Percentiles rank a stretch among this genome's conserved stretches.
phyloP scores from a whole-genome alignment of 179 eudicot species.

The Carnegiea gigantea region DNA sequence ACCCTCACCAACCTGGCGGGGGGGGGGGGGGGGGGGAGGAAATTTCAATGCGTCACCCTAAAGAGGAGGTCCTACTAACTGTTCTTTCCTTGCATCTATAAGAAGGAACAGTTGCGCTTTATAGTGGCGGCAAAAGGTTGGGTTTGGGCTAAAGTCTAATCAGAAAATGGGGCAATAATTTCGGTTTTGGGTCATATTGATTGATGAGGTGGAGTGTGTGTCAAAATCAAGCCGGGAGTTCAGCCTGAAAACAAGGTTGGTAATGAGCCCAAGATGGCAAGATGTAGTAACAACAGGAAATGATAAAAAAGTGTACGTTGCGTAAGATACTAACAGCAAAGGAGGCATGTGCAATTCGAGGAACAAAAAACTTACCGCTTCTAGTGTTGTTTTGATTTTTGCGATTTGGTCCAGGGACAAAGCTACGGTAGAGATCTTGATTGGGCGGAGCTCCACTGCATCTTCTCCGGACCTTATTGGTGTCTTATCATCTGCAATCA shows the following conservation, averaged over 20 bases:
- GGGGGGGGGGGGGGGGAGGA: no score
- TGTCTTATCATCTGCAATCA: constrained; percentile 52
- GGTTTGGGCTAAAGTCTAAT: neutral
- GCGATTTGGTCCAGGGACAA: constrained; percentile 58
- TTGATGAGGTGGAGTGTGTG: neutral
- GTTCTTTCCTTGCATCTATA: neutral
- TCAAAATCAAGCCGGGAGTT: neutral
- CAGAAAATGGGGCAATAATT: neutral
- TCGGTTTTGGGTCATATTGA: neutral
- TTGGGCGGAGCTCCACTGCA: constrained; percentile 61
- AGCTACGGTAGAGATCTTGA: constrained; percentile 45
- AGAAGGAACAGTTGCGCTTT: neutral
- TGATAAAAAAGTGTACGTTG: neutral
- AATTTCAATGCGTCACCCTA: neutral
- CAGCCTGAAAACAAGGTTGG: neutral
- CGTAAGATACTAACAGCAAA: neutral
- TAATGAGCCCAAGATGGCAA: neutral
- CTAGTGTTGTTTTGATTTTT: constrained; percentile 53
- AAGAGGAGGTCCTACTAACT: neutral
- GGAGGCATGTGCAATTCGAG: neutral
- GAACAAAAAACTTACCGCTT: constrained; percentile 49
- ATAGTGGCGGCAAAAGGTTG: neutral
- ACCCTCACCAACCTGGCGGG: no score
- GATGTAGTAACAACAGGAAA: neutral
- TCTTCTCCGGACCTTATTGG: constrained; percentile 59